Evolutionary conservation across 306 rosid genomes (phyloP).

Genomic region (Trichosanthes cucumerina): DNA sequence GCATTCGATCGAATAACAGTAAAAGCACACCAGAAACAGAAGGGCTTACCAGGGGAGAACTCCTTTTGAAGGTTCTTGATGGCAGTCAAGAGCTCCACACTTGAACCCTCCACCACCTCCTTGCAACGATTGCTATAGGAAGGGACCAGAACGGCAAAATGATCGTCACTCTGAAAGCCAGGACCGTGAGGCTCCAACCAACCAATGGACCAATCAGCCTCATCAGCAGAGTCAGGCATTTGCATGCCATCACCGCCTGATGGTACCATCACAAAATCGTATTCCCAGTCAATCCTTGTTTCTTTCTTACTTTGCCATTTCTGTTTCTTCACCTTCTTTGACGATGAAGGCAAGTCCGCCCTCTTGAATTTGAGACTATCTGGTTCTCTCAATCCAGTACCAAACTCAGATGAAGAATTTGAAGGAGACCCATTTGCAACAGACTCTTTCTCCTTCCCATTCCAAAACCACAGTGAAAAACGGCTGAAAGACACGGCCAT

Average conservation of each 20-base stretch:
- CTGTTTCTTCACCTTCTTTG: slow-evolving; percentile 46
- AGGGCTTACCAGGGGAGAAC: slow-evolving; percentile 55
- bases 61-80: slow-evolving; percentile 58
- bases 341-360: slow-evolving; percentile 32
- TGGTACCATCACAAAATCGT: slow-evolving; percentile 71
- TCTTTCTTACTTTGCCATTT: slow-evolving; percentile 74
- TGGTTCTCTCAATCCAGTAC: slow-evolving; percentile 30
- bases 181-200: slow-evolving; percentile 91
- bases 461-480: slow-evolving; percentile 61
- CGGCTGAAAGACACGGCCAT: slow-evolving; percentile 77
- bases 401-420: slow-evolving; percentile 48
- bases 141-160: slow-evolving; percentile 77
- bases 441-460: slow-evolving; percentile 66
- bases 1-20: neutral
- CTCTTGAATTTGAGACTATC: slow-evolving; percentile 57
- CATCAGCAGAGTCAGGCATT: slow-evolving; percentile 77
- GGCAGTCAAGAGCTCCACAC: slow-evolving; percentile 53
- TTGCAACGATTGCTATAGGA: slow-evolving; percentile 72
- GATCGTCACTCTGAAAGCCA: slow-evolving; percentile 53
- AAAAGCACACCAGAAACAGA: neutral
- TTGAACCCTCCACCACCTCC: slow-evolving; percentile 44
- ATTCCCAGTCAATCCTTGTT: slow-evolving; percentile 59
- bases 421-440: slow-evolving; percentile 32
- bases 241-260: slow-evolving; percentile 68
- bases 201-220: slow-evolving; percentile 79